Evolutionary conservation across 768 basidiomycete species (phyloP).

Genomic region (Russula brevipes): DNA sequence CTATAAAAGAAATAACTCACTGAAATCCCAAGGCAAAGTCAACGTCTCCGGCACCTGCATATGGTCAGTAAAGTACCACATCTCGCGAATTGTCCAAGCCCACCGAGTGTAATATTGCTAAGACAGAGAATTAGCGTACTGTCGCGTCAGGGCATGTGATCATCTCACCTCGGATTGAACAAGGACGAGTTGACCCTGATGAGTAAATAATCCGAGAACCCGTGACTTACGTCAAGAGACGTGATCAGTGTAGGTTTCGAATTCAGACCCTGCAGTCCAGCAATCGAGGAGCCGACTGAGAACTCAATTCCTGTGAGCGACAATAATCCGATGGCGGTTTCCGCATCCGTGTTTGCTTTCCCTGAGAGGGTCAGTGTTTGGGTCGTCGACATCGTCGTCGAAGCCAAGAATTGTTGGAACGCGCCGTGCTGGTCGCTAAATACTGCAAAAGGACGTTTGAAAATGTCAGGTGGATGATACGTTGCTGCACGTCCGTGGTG

Average conservation of each 20-base stretch:
- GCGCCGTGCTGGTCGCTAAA: slow-evolving; percentile 42
- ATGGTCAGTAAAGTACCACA: slow-evolving; percentile 27
- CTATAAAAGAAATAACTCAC: slow-evolving; percentile 31
- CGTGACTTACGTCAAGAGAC: slow-evolving; percentile 61
- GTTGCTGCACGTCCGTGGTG: slow-evolving; percentile 54
- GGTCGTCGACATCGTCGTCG: slow-evolving; percentile 46
- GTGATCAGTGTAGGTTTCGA: slow-evolving; percentile 51
- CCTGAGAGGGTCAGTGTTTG: slow-evolving; percentile 52
- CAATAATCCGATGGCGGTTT: slow-evolving; percentile 62
- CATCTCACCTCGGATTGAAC: slow-evolving; percentile 57
- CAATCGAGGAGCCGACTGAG: slow-evolving; percentile 51
- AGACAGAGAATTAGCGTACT: background rate
- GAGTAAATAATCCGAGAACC: slow-evolving; percentile 59
- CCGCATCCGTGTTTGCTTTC: slow-evolving; percentile 46
- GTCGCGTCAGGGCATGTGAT: background rate
- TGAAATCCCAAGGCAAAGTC: slow-evolving; percentile 55
- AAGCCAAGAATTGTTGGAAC: slow-evolving; percentile 61
- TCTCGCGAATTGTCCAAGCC: background rate
- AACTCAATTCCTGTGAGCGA: slow-evolving; percentile 54
- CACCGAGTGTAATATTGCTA: slow-evolving; percentile 39
- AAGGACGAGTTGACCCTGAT: slow-evolving; percentile 58
- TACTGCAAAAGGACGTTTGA: slow-evolving; percentile 54
- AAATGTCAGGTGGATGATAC: slow-evolving; percentile 60
- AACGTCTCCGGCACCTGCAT: slow-evolving; percentile 56
- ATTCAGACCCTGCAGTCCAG: slow-evolving; percentile 60